Evolutionary conservation across 345 rosid genomes (phyloP).

Genomic region (Dovyalis caffra): DNA sequence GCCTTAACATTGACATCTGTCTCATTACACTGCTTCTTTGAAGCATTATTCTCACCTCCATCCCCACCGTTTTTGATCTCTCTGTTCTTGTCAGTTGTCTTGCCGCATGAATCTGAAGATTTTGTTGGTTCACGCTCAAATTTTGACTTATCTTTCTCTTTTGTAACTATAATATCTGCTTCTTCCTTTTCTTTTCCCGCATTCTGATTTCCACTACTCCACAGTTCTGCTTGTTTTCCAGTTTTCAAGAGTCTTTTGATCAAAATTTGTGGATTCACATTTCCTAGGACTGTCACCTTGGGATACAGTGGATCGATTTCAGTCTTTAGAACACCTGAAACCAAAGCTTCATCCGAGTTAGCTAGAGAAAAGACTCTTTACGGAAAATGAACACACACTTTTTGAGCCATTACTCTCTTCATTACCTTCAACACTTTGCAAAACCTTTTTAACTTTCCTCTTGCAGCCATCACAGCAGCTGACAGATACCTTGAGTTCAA

Average conservation of each 20-base stretch:
- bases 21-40: slow-evolving; percentile 15
- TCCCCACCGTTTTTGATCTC: slow-evolving; percentile 9
- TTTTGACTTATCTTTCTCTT: slow-evolving; percentile 25
- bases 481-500: slow-evolving; percentile 52
- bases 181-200: slow-evolving; percentile 27
- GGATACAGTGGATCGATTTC: slow-evolving; percentile 49
- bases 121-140: slow-evolving; percentile 17
- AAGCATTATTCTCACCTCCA: slow-evolving; percentile 4
- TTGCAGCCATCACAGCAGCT: slow-evolving; percentile 71
- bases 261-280: slow-evolving; percentile 40
- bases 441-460: slow-evolving; percentile 54
- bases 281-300: slow-evolving; percentile 45
- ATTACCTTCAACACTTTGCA: slow-evolving; percentile 52
- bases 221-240: slow-evolving; percentile 58
- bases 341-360: background rate
- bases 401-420: background rate
- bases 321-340: slow-evolving; percentile 49
- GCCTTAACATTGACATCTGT: background rate
- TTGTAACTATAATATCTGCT: slow-evolving; percentile 6
- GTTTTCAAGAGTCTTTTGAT: slow-evolving; percentile 40
- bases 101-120: slow-evolving; percentile 12
- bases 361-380: background rate
- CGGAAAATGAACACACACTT: background rate
- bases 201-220: slow-evolving; percentile 21
- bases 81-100: slow-evolving; percentile 8